Conservation (phyloP, 768 basidiomycete species). For the Paxillus rubicundulus region DNA sequence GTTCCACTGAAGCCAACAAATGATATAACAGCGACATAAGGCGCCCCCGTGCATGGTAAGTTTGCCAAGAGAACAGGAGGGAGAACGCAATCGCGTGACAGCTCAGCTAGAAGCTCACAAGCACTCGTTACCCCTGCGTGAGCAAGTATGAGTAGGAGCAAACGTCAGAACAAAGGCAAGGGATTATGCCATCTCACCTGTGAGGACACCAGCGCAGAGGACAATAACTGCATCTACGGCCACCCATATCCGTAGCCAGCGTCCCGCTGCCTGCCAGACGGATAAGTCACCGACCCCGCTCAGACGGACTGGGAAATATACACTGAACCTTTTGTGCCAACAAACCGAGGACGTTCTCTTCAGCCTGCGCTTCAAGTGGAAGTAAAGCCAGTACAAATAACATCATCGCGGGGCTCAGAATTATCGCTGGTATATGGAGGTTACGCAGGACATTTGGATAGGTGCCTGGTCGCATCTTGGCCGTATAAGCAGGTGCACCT, state of each 20-base stretch:
- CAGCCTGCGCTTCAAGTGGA: constrained; percentile 47
- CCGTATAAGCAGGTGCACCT: constrained; percentile 65
- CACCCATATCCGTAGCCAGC: constrained; percentile 60
- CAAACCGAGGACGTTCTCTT: constrained; percentile 63
- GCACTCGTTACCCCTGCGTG: constrained; percentile 52
- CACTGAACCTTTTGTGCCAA: constrained; percentile 53
- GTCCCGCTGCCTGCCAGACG: constrained; percentile 47
- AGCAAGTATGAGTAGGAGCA: constrained; percentile 2
- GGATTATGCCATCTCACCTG: constrained; percentile 39
- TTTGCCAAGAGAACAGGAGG: constrained; percentile 49
- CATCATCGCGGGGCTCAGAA: constrained; percentile 56
- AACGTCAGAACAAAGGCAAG: not conserved
- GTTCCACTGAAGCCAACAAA: constrained; percentile 49
- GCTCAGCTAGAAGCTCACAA: constrained; percentile 55
- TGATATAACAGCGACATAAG: constrained; percentile 49
- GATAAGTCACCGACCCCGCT: not conserved
- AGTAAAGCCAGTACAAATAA: constrained; percentile 58
- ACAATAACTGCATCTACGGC: constrained; percentile 70
- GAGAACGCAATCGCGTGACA: constrained; percentile 58
- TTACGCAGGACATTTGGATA: constrained; percentile 65
- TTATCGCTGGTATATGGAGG: constrained; percentile 56
- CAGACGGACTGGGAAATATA: not conserved
- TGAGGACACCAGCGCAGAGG: constrained; percentile 68
- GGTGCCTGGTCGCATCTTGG: constrained; percentile 52
- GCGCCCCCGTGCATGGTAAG: constrained; percentile 50